Percentiles rank a stretch among this genome's conserved stretches.
Evolutionary conservation across 208 protist genomes (phyloP).

Genomic region (Herpetomonas tarakana): DNA sequence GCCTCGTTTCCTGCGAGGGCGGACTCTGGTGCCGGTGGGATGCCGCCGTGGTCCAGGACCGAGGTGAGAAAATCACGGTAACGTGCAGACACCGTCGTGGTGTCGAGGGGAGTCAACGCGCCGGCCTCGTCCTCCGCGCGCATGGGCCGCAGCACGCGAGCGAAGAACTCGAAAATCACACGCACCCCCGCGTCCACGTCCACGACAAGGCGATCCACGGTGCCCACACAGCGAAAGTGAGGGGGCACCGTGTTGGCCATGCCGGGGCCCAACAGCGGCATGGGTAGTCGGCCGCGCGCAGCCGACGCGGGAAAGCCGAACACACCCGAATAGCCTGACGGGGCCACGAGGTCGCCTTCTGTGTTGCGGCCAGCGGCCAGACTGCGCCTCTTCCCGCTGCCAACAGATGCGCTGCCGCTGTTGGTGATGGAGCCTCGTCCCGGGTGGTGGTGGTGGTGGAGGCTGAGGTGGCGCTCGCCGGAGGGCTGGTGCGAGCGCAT

Average conservation of each 20-base stretch:
- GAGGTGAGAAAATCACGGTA: background rate
- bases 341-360: background rate
- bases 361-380: background rate
- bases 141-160: conserved; percentile 44
- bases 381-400: background rate
- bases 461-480: background rate
- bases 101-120: background rate
- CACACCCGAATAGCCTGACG: background rate
- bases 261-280: conserved; percentile 54
- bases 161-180: conserved; percentile 72
- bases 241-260: conserved; percentile 27
- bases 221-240: conserved; percentile 49
- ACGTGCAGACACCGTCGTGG: background rate
- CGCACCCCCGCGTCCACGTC: conserved; percentile 19
- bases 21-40: background rate
- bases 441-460: background rate
- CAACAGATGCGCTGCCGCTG: background rate
- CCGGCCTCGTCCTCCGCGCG: conserved; percentile 28
- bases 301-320: background rate
- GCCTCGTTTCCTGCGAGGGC: background rate
- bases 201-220: conserved; percentile 40
- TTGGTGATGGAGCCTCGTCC: background rate
- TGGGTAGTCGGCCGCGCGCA: conserved; percentile 5
- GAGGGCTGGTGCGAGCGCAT: background rate
- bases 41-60: background rate